phyloP scores from a whole-genome alignment of 2,329 filamentous ascomycete genomes.

The Trichoderma koningiopsis region DNA sequence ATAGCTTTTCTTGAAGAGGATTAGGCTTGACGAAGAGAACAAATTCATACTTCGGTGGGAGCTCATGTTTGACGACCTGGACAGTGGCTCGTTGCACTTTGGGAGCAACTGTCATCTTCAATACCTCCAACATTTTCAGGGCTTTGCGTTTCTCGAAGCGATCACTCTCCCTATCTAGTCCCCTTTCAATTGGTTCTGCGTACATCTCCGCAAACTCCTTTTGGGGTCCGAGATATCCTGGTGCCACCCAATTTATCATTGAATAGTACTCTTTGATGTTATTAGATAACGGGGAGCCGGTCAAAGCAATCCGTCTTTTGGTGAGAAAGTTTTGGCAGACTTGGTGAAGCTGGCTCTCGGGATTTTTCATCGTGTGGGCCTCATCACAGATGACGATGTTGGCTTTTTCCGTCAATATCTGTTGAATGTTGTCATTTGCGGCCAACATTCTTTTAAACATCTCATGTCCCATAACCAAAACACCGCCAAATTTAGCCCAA shows the following conservation, averaged over 20 bases:
- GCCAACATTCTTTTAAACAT: conserved; percentile 42
- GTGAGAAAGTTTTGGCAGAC: conserved; percentile 65
- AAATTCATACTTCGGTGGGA: conserved; percentile 80
- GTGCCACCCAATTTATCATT: conserved; percentile 88
- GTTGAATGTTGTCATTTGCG: conserved; percentile 34
- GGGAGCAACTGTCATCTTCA: conserved; percentile 72
- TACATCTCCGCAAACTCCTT: conserved; percentile 72
- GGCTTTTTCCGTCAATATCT: conserved; percentile 60
- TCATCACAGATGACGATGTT: conserved; percentile 83
- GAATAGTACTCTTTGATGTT: conserved; percentile 80
- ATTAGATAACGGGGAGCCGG: conserved; percentile 84
- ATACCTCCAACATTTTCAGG: conserved; percentile 66
- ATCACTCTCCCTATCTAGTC: conserved; percentile 68
- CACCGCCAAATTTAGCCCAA: conserved; percentile 69
- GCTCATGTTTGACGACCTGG: conserved; percentile 60
- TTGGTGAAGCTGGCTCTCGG: conserved; percentile 51
- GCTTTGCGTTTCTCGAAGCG: conserved; percentile 57
- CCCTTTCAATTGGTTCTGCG: conserved; percentile 70
- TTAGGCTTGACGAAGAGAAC: conserved; percentile 75
- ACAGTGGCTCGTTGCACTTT: conserved; percentile 79
- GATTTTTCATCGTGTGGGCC: conserved; percentile 78
- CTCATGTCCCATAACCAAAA: conserved; percentile 75
- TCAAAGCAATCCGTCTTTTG: conserved; percentile 75
- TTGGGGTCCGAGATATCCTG: conserved; percentile 70
- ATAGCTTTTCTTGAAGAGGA: conserved; percentile 63